phyloP scores from a whole-genome alignment of 2,329 filamentous ascomycete species.

The Parascedosporium putredinis region DNA sequence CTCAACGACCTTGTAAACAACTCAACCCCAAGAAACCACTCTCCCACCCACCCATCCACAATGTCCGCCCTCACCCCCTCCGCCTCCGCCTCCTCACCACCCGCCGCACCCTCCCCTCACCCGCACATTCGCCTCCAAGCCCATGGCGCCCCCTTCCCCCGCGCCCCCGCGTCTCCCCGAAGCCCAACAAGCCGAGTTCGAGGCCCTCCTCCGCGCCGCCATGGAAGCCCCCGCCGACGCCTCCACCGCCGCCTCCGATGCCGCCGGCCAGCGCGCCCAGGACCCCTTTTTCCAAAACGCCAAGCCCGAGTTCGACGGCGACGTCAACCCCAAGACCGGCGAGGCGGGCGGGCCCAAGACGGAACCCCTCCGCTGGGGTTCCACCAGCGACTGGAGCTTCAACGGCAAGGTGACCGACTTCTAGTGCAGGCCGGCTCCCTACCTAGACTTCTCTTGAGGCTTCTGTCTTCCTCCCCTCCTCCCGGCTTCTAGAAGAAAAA shows the following conservation, averaged over 20 bases:
- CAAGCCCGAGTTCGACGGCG: constrained; percentile 84
- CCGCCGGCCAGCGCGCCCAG: constrained; percentile 47
- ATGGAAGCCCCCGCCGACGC: constrained; percentile 45
- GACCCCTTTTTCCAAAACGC: constrained; percentile 66
- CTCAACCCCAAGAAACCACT: background rate
- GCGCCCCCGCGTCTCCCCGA: constrained; percentile 78
- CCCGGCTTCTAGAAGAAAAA: no score
- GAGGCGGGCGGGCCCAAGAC: constrained; percentile 97
- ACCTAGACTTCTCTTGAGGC: no score
- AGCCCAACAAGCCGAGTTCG: constrained; percentile 82
- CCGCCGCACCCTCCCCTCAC: constrained; percentile 11
- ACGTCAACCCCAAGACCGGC: constrained; percentile 84
- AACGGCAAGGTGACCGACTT: constrained; percentile 96
- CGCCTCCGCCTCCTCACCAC: constrained; percentile 10
- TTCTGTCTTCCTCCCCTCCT: no score
- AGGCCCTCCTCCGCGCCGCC: no score
- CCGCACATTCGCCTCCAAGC: constrained; percentile 28
- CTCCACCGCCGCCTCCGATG: constrained; percentile 29
- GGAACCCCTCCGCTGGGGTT: constrained; percentile 83
- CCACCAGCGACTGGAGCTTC: constrained; percentile 72
- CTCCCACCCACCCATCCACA: background rate
- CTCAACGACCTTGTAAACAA: background rate
- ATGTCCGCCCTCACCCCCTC: constrained; percentile 9
- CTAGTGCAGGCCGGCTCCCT: no score
- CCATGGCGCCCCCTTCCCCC: constrained; percentile 40